Evolutionary conservation across 2,329 filamentous ascomycete genomes (phyloP).

Genomic region (Mycocentrospora acerina): DNA sequence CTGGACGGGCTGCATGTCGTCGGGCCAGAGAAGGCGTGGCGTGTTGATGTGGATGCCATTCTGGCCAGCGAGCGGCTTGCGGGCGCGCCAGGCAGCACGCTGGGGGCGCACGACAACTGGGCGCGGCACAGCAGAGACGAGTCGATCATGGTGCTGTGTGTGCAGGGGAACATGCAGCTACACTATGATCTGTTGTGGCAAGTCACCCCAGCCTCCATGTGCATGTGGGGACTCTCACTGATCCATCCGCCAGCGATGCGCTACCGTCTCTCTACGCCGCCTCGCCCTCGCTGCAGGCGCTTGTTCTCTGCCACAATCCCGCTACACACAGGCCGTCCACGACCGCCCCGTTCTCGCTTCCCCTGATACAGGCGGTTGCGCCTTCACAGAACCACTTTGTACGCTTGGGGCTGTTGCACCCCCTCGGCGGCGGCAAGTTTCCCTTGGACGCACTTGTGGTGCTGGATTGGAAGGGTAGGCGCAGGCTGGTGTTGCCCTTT

Average conservation of each 20-base stretch:
- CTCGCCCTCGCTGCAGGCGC: slow-evolving; percentile 35
- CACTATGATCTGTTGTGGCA: slow-evolving; percentile 42
- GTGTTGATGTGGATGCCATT: slow-evolving; percentile 33
- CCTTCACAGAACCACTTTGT: slow-evolving; percentile 41
- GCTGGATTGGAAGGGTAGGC: slow-evolving; percentile 38
- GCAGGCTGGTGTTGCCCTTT: slow-evolving; percentile 47
- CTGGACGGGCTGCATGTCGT: slow-evolving; percentile 38
- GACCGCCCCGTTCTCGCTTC: slow-evolving; percentile 28
- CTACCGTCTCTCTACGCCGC: slow-evolving; percentile 33
- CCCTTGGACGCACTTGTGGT: slow-evolving; percentile 50
- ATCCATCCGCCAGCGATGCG: slow-evolving; percentile 18
- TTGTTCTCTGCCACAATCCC: slow-evolving; percentile 39
- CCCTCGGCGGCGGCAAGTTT: slow-evolving; percentile 46
- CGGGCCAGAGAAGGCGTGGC: slow-evolving; percentile 32
- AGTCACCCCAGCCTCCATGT: neutral
- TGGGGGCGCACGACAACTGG: slow-evolving; percentile 32
- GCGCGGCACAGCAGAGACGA: slow-evolving; percentile 17
- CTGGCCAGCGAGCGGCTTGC: slow-evolving; percentile 29
- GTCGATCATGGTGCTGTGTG: slow-evolving; percentile 33
- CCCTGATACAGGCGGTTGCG: slow-evolving; percentile 34
- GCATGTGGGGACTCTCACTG: neutral
- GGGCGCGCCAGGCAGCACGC: slow-evolving; percentile 11
- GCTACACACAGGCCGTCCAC: slow-evolving; percentile 28
- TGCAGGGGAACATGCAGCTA: slow-evolving; percentile 36
- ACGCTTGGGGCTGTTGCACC: slow-evolving; percentile 46